Base-by-base conservation (phyloP, 495 filamentous ascomycete species). In the Cetradonia linearis region DNA sequence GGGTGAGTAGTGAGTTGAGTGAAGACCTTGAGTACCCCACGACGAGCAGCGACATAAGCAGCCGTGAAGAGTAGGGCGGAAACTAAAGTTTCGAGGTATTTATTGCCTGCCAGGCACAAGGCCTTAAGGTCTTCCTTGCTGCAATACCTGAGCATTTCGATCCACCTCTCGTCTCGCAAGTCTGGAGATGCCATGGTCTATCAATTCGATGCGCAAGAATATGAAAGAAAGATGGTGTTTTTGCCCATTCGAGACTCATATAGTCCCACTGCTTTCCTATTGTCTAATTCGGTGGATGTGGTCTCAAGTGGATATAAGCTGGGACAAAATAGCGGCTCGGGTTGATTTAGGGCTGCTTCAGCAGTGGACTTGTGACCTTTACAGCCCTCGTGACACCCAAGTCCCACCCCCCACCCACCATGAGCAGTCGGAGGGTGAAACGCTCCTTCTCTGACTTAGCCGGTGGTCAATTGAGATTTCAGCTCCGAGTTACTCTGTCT, bases 1-100 rank as follows among this genome's bases (percentile, higher is more conserved):
- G 54, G 36, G 14, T 56, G 54, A 14, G 34, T 44, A 3, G 55
- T 56, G 10, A 56, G 20, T 3, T 44, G 3, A 7, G 3, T 56
- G 23, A 56, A 56, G 36, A 34, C 28, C 9, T 56, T 10, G 0
- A 56, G 36, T 14, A 56, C 36, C 7, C 36, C 55, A 2, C 25
- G 31, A 16, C 55, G 34, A 16, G 36, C 55, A 42, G 55, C 55
- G 4, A 56, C 37, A 13, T 56, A 56, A 44, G 34, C 55, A 5
- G 55, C 30, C 6, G 34, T 56, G 55, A 56, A 56, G 18, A 56
- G 55, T 8, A 25, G 34, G 3, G 31, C 13, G 0, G 55, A 40
- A 5, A 5, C 55, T 28, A 56, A n/a, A 5, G 28, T 28, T 9
- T 27, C 34, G 4, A 56, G 13, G 14, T 30, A 8, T 14, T 14